Conservation (phyloP, 129 eudicot genomes). For the Glebionis coronaria region DNA sequence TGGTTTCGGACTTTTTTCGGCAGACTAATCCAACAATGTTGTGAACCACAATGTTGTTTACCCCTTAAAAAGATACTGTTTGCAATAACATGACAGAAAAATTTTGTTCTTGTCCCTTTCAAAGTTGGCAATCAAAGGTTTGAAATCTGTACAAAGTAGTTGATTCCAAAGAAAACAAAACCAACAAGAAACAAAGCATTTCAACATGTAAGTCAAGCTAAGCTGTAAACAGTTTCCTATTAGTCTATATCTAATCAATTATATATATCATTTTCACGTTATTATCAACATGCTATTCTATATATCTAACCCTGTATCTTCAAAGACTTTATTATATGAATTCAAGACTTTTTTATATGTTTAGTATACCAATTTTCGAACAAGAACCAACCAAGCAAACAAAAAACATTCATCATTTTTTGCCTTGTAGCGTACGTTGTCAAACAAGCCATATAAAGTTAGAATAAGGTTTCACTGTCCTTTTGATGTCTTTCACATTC, state of each 20-base stretch:
- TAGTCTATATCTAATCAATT: neutral
- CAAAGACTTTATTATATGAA: neutral
- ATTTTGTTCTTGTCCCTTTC: neutral
- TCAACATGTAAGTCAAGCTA: constrained; percentile 25
- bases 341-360: neutral
- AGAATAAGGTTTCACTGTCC: constrained; percentile 35
- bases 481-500: constrained; percentile 27
- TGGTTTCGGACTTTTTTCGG: too few relatives aligned
- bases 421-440: constrained; percentile 39
- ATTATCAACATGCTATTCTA: constrained; percentile 2
- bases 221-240: constrained; percentile 20
- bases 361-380: neutral
- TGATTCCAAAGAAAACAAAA: constrained; percentile 27
- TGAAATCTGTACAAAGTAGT: constrained; percentile 9
- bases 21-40: too few relatives aligned
- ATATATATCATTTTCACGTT: neutral
- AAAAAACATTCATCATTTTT: neutral
- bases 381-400: constrained; percentile 1
- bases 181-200: constrained; percentile 21
- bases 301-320: neutral
- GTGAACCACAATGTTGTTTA: too few relatives aligned
- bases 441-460: constrained; percentile 26
- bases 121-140: constrained; percentile 21
- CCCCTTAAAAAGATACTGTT: too few relatives aligned
- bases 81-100: neutral